Base-by-base conservation (phyloP, 148 eudicot genomes). In the Vaccinium corymbosum region DNA sequence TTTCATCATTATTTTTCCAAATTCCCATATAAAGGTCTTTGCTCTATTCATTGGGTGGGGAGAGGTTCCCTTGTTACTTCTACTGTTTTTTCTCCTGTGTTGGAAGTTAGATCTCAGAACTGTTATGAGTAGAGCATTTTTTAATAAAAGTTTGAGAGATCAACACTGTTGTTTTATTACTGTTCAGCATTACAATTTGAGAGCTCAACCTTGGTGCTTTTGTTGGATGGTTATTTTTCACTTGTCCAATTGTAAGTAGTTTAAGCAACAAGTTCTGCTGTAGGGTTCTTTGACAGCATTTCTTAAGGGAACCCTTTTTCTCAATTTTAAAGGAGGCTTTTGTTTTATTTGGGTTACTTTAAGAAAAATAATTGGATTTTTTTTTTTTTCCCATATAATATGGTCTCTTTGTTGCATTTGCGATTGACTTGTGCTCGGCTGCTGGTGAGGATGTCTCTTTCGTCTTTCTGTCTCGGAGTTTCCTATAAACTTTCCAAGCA, bases 31-130 rank as follows among this genome's bases (percentile, higher is more conserved):
- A 82, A 8, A 68, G 17, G 7, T 27, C 38, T 82, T 71, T 52
- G 79, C 64, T 55, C 32, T 72, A 10, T 32, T 46, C 46, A 48
- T 82, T 25, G 61, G 78, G 79, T 51, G 32, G 78, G 15, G 84
- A 82, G 78, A 52, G 9, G 29, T 82, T 82, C 51, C 16, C 64
- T 17, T 53, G 1, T 9, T 32, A 17, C 52, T 52, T 72, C 74
- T 72, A 82, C 56, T 82, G 74, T 72, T 56, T 19, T 59, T 38
- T 32, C 13, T 35, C 35, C 25, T 66, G 76, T 51, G 80, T 48
- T 75, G 53, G 55, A 42, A 75, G n/a, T 68, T 50, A 12, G 49
- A 70, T 16, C 20, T 15, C 52, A 0, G 19, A 25, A 48, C 57
- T 66, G 76, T 66, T 25, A 4, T 79, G 11, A 22, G 15, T 15